These are phyloP conservation scores for Melocanna baccifera DNA, from an alignment of 176 grass and related monocot genomes.

Conservation along the genomic window DNA sequence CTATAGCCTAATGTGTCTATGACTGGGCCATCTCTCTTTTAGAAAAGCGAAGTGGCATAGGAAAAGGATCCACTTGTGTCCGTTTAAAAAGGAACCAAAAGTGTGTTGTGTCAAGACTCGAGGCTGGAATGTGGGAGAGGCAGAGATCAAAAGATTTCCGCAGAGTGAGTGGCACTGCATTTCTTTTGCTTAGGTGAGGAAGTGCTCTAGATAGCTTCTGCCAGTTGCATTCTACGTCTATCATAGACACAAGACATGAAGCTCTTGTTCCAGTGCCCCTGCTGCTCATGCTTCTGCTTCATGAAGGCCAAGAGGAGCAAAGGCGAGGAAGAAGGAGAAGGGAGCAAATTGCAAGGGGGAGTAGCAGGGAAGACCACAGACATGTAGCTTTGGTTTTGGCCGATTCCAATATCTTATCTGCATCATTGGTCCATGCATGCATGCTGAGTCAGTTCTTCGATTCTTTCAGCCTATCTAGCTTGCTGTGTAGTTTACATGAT, in stretches of 20 bases:
- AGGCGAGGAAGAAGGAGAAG: constrained; percentile 5
- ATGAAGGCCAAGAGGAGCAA: constrained; percentile 47
- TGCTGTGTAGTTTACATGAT: background rate
- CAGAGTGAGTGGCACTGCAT: background rate
- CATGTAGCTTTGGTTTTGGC: constrained; percentile 10
- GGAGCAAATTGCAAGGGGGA: constrained; percentile 28
- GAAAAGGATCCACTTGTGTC: constrained; percentile 9
- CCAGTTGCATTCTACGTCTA: background rate
- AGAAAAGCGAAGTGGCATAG: background rate
- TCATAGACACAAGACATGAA: constrained; percentile 41
- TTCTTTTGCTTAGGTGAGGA: background rate
- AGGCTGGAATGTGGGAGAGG: background rate
- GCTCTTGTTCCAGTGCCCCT: constrained; percentile 63
- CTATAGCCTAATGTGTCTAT: constrained; percentile 20
- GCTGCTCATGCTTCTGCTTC: constrained; percentile 86
- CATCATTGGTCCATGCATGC: background rate
- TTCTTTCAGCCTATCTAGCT: background rate
- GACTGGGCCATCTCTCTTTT: constrained; percentile 20
- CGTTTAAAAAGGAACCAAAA: constrained; percentile 26
- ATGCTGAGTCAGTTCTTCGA: background rate
- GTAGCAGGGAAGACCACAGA: background rate
- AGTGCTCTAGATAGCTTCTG: background rate
- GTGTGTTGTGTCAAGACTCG: background rate
- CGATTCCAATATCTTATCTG: background rate
- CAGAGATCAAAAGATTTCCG: background rate